These are phyloP conservation scores for Mariannaea sp. DNA, from an alignment of 2,329 filamentous ascomycete genomes.

Conservation along the genomic window DNA sequence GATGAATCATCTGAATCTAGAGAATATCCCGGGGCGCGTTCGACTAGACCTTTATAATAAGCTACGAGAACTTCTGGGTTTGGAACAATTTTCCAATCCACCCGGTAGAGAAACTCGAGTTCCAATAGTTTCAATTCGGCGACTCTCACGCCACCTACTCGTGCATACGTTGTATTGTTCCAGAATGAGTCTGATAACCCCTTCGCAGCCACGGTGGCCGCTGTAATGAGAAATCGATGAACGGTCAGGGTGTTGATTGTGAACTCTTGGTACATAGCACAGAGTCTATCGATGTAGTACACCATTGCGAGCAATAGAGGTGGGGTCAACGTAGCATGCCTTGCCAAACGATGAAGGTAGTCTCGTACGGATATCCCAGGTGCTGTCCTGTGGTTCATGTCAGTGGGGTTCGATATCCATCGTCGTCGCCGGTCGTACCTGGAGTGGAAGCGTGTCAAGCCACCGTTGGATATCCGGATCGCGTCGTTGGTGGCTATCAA, in stretches of 20 bases:
- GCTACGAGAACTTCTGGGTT: constrained; percentile 91
- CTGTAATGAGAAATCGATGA: constrained; percentile 95
- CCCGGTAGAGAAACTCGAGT: constrained; percentile 87
- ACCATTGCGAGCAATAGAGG: constrained; percentile 98
- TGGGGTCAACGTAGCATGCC: constrained; percentile 90
- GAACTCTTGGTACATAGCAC: constrained; percentile 89
- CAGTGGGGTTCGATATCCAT: constrained; percentile 25
- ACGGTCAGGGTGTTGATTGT: constrained; percentile 96
- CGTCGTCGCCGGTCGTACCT: constrained; percentile 57
- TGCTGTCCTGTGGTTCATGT: constrained; percentile 55
- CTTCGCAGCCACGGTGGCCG: constrained; percentile 93
- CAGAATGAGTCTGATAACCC: constrained; percentile 96
- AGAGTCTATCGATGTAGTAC: constrained; percentile 96
- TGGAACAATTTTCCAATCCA: constrained; percentile 97
- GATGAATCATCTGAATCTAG: constrained; percentile 50
- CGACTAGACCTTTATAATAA: constrained; percentile 88
- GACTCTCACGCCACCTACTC: constrained; percentile 89
- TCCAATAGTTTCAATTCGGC: constrained; percentile 89
- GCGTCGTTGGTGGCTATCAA: constrained; percentile 94
- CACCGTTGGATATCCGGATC: constrained; percentile 71
- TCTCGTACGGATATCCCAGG: constrained; percentile 94
- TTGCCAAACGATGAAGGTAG: constrained; percentile 89
- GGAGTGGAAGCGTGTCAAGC: constrained; percentile 93
- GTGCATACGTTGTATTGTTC: constrained; percentile 96
- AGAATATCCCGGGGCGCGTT: constrained; percentile 61